phyloP scores from a whole-genome alignment of 768 basidiomycete species.

The Pisolithus tinctorius region DNA sequence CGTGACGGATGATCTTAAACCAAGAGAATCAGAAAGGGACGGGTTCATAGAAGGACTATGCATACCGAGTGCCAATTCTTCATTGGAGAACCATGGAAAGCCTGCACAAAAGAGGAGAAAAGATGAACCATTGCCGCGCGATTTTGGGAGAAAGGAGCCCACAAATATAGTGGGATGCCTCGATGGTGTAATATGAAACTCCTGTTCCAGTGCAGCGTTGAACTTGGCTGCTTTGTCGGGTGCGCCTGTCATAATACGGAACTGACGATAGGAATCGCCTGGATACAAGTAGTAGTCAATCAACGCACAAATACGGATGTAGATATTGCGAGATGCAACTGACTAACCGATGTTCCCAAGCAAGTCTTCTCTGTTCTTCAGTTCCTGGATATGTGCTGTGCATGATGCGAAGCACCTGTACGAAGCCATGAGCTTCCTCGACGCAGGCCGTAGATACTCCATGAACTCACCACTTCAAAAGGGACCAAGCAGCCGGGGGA shows the following conservation, averaged over 20 bases:
- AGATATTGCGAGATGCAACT: background rate
- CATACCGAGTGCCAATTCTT: slow-evolving; percentile 67
- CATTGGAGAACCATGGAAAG: slow-evolving; percentile 61
- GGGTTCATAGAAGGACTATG: background rate
- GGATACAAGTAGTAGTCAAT: background rate
- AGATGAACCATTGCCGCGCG: background rate
- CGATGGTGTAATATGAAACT: slow-evolving; percentile 31
- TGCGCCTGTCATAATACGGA: slow-evolving; percentile 63
- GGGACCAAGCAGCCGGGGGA: slow-evolving; percentile 56
- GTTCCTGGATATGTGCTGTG: slow-evolving; percentile 24
- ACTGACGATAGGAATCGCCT: slow-evolving; percentile 54
- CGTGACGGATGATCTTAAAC: slow-evolving; percentile 60
- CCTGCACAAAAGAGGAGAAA: slow-evolving; percentile 29
- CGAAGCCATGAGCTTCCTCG: background rate
- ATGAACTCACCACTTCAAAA: slow-evolving; percentile 50
- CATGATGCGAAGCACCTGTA: slow-evolving; percentile 67
- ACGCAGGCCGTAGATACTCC: background rate
- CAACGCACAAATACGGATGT: background rate
- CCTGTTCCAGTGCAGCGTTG: slow-evolving; percentile 38
- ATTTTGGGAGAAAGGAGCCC: background rate
- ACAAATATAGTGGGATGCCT: slow-evolving; percentile 24
- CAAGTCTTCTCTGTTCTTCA: slow-evolving; percentile 43
- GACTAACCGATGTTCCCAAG: slow-evolving; percentile 46
- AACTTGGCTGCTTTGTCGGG: slow-evolving; percentile 70
- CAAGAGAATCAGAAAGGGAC: slow-evolving; percentile 16